A percentile compares a stretch with the other conserved stretches of the same genome.
Conservation (phyloP, 331 rosid genomes). For the Cydonia oblonga region DNA sequence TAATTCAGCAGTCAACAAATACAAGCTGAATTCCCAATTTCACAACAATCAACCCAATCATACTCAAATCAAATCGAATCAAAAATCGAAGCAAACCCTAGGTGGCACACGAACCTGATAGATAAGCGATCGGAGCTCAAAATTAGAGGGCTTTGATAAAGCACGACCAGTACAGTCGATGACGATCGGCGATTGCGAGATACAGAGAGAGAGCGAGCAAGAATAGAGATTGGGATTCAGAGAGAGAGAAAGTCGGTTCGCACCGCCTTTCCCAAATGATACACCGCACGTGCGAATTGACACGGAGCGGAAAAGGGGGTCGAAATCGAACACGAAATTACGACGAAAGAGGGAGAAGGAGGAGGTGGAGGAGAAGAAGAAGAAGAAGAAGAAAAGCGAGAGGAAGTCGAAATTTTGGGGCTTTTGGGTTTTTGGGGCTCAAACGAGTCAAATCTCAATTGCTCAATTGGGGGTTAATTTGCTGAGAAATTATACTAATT, state of each 20-base stretch:
- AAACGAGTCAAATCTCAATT: background rate
- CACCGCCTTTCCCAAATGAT: background rate
- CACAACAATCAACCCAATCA: background rate
- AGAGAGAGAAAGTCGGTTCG: conserved; percentile 1
- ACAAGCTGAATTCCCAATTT: background rate
- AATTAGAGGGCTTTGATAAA: conserved; percentile 19
- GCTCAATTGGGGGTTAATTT: conserved; percentile 5
- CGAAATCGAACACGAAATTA: conserved; percentile 1
- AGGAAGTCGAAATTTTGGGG: conserved; percentile 5
- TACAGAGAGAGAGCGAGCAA: background rate
- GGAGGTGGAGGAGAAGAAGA: background rate
- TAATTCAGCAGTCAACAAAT: background rate
- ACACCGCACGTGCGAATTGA: conserved; percentile 12
- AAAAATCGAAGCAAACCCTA: conserved; percentile 10
- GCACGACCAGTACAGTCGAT: background rate
- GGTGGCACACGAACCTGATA: conserved; percentile 1
- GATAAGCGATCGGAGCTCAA: conserved; percentile 2
- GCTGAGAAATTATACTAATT: background rate
- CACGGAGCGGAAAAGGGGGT: background rate
- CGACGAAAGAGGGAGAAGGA: background rate
- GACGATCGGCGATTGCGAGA: background rate
- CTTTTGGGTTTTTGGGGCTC: background rate
- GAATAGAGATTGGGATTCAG: background rate
- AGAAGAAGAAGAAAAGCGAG: background rate
- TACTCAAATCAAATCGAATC: background rate